Conservation (phyloP, 2,329 filamentous ascomycete genomes). For the Xylaria polymorpha region DNA sequence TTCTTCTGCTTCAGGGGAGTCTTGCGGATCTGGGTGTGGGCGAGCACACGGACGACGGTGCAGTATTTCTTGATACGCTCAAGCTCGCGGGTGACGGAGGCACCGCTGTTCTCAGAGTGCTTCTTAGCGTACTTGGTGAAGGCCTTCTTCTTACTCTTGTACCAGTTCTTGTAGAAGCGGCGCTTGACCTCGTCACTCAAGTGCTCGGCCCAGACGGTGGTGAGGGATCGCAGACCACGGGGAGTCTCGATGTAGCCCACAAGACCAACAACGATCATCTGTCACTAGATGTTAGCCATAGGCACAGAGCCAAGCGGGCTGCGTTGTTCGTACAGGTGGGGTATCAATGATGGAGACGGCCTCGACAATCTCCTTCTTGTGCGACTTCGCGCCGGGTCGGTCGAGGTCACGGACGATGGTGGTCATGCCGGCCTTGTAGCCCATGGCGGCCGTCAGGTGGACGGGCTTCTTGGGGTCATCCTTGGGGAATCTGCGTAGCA, state of each 20-base stretch:
- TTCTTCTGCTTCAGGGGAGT: slow-evolving; percentile 99
- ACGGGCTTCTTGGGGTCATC: slow-evolving; percentile 99
- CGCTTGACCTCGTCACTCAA: slow-evolving; percentile 98
- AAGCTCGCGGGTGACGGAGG: slow-evolving; percentile 94
- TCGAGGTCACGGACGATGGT: slow-evolving; percentile 99
- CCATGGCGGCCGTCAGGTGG: slow-evolving; percentile 97
- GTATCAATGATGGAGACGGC: slow-evolving; percentile 90
- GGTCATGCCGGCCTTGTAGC: slow-evolving; percentile 99
- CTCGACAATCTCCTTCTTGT: slow-evolving; percentile 99
- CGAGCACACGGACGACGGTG: slow-evolving; percentile 98
- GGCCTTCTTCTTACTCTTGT: slow-evolving; percentile 99
- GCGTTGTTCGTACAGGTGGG: slow-evolving; percentile 92
- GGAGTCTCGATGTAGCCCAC: slow-evolving; percentile 99
- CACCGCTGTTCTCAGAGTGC: slow-evolving; percentile 92
- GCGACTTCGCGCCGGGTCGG: slow-evolving; percentile 98
- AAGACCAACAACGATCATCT: slow-evolving; percentile 99
- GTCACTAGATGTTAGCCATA: slow-evolving; percentile 74
- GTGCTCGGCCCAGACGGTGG: slow-evolving; percentile 99
- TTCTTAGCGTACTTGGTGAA: slow-evolving; percentile 99
- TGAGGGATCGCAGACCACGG: slow-evolving; percentile 98
- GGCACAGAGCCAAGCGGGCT: slow-evolving; percentile 81
- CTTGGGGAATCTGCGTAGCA: slow-evolving; percentile 87
- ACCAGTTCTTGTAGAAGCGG: slow-evolving; percentile 99
- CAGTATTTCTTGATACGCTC: slow-evolving; percentile 99
- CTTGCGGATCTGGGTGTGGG: slow-evolving; percentile 99